phyloP scores from a whole-genome alignment of 345 rosid genomes.

The Arabis alpina region DNA sequence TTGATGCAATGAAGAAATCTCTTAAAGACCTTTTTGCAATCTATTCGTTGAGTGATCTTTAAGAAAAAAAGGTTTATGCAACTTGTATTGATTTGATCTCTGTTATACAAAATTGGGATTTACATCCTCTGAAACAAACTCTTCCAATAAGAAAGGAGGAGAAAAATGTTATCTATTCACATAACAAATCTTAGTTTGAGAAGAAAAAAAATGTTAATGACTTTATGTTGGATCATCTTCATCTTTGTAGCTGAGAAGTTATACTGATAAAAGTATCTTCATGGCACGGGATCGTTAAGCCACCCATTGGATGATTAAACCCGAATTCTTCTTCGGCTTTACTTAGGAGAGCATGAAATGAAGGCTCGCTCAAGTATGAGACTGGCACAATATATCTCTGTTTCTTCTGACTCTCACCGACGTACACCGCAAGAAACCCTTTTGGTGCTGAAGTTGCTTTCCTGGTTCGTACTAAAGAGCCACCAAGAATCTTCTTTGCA shows the following conservation, averaged over 20 bases:
- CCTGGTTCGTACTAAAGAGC: constrained; percentile 21
- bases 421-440: constrained; percentile 49
- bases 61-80: not conserved
- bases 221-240: constrained; percentile 4
- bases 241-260: constrained; percentile 33
- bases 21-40: constrained; percentile 4
- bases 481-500: constrained; percentile 29
- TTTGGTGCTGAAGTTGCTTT: constrained; percentile 24
- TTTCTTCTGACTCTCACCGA: constrained; percentile 49
- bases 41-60: constrained; percentile 6
- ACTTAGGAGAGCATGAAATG: constrained; percentile 49
- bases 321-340: constrained; percentile 40
- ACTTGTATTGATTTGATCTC: constrained; percentile 7
- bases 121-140: constrained; percentile 13
- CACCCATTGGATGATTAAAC: constrained; percentile 34
- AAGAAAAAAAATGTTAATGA: not conserved
- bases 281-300: constrained; percentile 9
- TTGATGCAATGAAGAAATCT: constrained; percentile 3
- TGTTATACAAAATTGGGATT: constrained; percentile 3
- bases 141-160: not conserved
- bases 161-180: constrained; percentile 19
- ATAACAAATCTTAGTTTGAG: not conserved
- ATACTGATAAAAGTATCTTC: constrained; percentile 48
- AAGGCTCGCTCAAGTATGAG: constrained; percentile 53
- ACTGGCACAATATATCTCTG: constrained; percentile 48